Evolutionary conservation across 257 asterid genomes (phyloP).

Genomic region (Nicotiana knightiana): DNA sequence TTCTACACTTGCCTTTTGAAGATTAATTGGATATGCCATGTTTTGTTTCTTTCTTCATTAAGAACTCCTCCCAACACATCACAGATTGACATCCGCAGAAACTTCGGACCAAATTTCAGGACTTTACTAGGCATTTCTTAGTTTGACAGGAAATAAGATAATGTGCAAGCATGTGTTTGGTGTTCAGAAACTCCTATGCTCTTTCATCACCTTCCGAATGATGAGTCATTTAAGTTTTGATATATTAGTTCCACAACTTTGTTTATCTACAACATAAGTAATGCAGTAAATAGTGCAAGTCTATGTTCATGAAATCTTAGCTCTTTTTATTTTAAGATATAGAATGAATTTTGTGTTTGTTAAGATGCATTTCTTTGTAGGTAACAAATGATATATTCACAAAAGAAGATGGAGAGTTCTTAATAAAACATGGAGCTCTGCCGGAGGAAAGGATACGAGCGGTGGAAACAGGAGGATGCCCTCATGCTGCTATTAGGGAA

Average conservation of each 20-base stretch:
- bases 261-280: too few relatives aligned
- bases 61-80: background rate
- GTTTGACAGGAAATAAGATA: background rate
- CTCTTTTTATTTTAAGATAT: background rate
- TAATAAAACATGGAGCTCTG: slow-evolving; percentile 89
- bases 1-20: background rate
- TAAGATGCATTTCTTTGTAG: slow-evolving; percentile 28
- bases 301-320: background rate
- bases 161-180: background rate
- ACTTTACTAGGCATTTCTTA: background rate
- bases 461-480: slow-evolving; percentile 97
- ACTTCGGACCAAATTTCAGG: background rate
- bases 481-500: slow-evolving; percentile 95
- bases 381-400: slow-evolving; percentile 97
- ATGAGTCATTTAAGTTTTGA: too few relatives aligned
- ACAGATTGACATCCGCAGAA: background rate
- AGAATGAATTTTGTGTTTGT: background rate
- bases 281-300: too few relatives aligned
- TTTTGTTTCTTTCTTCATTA: background rate
- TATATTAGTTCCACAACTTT: too few relatives aligned
- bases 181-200: background rate
- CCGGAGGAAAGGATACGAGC: slow-evolving; percentile 96
- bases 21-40: background rate
- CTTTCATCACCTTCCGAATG: too few relatives aligned
- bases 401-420: slow-evolving; percentile 93